A percentile compares a stretch with the other conserved stretches of the same genome.
These are phyloP conservation scores for Colletotrichum nymphaeae DNA, from an alignment of 2,329 filamentous ascomycete species.

Conservation along the genomic window DNA sequence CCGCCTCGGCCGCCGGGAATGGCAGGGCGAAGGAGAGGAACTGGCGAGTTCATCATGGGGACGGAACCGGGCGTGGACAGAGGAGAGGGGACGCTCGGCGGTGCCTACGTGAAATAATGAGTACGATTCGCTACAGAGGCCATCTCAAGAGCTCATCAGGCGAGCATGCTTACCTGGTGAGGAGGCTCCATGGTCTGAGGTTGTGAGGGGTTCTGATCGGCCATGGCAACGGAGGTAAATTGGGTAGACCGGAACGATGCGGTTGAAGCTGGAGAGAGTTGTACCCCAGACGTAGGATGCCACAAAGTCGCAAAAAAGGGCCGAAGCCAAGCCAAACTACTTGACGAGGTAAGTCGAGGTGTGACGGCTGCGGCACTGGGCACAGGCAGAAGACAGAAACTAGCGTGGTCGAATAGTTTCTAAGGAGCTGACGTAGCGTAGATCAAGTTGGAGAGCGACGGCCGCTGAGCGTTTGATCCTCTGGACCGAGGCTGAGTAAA, in stretches of 20 bases:
- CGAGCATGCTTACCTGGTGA: conserved; percentile 31
- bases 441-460: neutral
- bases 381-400: conserved; percentile 22
- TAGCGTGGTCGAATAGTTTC: conserved; percentile 17
- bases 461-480: conserved; percentile 10
- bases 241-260: conserved; percentile 3
- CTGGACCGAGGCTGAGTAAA: conserved; percentile 9
- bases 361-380: conserved; percentile 11
- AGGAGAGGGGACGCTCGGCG: conserved; percentile 36
- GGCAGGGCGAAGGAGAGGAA: conserved; percentile 84
- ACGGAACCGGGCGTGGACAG: conserved; percentile 49
- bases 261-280: conserved; percentile 13
- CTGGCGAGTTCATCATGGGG: conserved; percentile 78
- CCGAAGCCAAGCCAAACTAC: conserved; percentile 26
- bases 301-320: conserved; percentile 18
- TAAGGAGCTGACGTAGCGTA: conserved; percentile 29
- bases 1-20: conserved; percentile 76
- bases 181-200: conserved; percentile 34
- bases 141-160: neutral
- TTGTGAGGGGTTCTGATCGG: conserved; percentile 33
- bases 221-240: conserved; percentile 24
- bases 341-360: conserved; percentile 22
- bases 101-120: conserved; percentile 10
- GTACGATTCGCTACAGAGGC: neutral
- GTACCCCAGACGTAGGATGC: conserved; percentile 2